These are phyloP conservation scores for Cyclospora cayetanensis DNA, from an alignment of 169 alveolate species.

Conservation along the genomic window DNA sequence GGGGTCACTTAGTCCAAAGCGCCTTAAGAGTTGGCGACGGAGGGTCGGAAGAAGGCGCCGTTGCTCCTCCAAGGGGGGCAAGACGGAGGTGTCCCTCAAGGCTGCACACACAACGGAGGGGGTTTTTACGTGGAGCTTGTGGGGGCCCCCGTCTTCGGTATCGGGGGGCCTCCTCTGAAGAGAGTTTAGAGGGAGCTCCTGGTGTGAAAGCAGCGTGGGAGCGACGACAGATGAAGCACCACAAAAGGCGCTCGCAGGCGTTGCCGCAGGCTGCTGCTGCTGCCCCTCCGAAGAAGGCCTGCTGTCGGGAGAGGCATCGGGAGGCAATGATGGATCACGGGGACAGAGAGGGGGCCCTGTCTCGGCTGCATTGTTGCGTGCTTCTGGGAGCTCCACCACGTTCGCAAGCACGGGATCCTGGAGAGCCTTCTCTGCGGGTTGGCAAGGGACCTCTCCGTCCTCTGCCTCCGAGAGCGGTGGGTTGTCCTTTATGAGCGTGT, in stretches of 20 bases:
- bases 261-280: not conserved
- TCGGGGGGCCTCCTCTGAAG: no score
- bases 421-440: not conserved
- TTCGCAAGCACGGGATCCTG: not conserved
- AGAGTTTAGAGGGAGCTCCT: no score
- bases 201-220: no score
- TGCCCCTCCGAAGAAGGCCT: not conserved
- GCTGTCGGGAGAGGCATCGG: not conserved
- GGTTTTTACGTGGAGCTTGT: no score
- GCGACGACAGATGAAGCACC: not conserved
- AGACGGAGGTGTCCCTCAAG: not conserved
- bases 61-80: not conserved
- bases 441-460: not conserved
- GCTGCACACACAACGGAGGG: not conserved
- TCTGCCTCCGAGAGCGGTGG: conserved; percentile 4
- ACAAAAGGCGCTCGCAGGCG: not conserved
- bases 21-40: not conserved
- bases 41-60: not conserved
- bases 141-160: no score
- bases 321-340: not conserved
- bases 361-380: no score
- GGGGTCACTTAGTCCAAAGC: not conserved
- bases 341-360: no score
- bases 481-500: not conserved
- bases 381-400: no score